A percentile compares a stretch with the other conserved stretches of the same genome.
Conservation (phyloP, 2,329 filamentous ascomycete genomes). For the Ophiostoma tasmaniense region DNA sequence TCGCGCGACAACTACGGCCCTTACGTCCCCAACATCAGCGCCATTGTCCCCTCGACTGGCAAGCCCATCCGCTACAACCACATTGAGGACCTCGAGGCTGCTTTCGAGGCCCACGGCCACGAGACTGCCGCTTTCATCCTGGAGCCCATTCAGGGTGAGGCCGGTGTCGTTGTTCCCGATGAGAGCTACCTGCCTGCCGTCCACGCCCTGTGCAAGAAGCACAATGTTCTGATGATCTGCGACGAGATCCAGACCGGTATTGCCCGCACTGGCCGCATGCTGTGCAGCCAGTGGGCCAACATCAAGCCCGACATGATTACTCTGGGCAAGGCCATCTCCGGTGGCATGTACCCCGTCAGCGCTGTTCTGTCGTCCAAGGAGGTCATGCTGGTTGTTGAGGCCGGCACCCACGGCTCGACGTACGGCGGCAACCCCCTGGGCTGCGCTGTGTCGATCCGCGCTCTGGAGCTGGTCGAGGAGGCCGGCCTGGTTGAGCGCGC, state of each 20-base stretch:
- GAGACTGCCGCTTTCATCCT: conserved; percentile 89
- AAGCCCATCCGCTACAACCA: conserved; percentile 81
- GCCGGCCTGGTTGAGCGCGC: conserved; percentile 80
- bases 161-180: conserved; percentile 89
- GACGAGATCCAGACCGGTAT: conserved; percentile 99
- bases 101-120: conserved; percentile 70
- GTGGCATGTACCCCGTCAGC: conserved; percentile 98
- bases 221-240: conserved; percentile 92
- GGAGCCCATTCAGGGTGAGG: conserved; percentile 95
- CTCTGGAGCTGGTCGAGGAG: conserved; percentile 87
- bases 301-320: conserved; percentile 94
- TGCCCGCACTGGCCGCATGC: conserved; percentile 84
- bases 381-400: conserved; percentile 91
- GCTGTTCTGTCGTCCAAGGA: conserved; percentile 82
- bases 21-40: conserved; percentile 82
- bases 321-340: conserved; percentile 94
- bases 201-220: conserved; percentile 79
- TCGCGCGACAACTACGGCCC: conserved; percentile 95
- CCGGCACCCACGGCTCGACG: conserved; percentile 95
- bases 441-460: conserved; percentile 90
- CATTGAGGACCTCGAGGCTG: conserved; percentile 67
- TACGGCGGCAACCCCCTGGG: conserved; percentile 96
- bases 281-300: conserved; percentile 88
- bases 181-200: conserved; percentile 77
- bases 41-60: conserved; percentile 63